These are phyloP conservation scores for Acacia crassicarpa DNA, from an alignment of 306 rosid genomes.

Conservation along the genomic window DNA sequence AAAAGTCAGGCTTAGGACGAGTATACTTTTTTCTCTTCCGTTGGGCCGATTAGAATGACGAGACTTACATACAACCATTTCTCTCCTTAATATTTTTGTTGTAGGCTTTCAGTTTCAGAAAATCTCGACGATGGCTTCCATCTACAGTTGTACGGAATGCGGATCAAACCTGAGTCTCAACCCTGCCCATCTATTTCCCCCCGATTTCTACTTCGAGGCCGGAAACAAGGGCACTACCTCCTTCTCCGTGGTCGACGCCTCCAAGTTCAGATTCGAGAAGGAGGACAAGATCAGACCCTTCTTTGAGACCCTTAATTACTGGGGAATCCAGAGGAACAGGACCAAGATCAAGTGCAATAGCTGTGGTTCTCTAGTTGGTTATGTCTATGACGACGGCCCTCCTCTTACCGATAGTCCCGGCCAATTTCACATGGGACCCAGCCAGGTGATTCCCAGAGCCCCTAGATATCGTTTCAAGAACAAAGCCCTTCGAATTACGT, in stretches of 20 bases:
- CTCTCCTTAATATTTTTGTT: not conserved
- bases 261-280: conserved; percentile 70
- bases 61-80: not conserved
- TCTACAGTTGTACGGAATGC: conserved; percentile 67
- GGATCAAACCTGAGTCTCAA: conserved; percentile 64
- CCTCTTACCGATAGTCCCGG: conserved; percentile 70
- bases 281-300: conserved; percentile 87
- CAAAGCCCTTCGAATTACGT: conserved; percentile 69
- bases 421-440: conserved; percentile 85
- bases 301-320: conserved; percentile 75
- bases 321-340: conserved; percentile 92
- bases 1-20: not conserved
- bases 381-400: conserved; percentile 84
- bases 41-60: not conserved
- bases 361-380: conserved; percentile 58
- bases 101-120: not conserved
- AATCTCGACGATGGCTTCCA: conserved; percentile 23
- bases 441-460: conserved; percentile 88
- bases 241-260: conserved; percentile 58
- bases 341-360: conserved; percentile 72
- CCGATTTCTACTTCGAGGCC: conserved; percentile 81
- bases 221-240: conserved; percentile 82
- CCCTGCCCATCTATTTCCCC: conserved; percentile 51
- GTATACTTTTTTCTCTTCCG: too few species aligned
- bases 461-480: conserved; percentile 75